phyloP scores from a whole-genome alignment of 1,284 basidiomycete species.

The Mycena sp. region DNA sequence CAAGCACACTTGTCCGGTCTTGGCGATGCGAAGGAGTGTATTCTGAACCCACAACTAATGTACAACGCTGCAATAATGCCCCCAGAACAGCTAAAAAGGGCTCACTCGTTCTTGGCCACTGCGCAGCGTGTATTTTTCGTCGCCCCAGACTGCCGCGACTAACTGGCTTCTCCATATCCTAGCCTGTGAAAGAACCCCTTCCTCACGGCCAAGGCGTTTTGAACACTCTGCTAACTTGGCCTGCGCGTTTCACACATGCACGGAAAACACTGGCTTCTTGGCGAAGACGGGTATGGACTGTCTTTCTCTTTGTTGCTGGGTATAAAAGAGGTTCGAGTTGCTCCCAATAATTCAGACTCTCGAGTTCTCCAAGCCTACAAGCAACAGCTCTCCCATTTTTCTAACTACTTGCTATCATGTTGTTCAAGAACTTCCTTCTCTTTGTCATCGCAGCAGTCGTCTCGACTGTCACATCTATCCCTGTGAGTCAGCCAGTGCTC shows the following conservation, averaged over 20 bases:
- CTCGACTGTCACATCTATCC: slow-evolving; percentile 14
- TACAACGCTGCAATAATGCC: not conserved
- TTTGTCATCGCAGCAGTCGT: slow-evolving; percentile 17
- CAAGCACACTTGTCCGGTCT: not conserved
- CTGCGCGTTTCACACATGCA: not conserved
- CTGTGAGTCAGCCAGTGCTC: not conserved
- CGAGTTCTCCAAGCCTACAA: not conserved
- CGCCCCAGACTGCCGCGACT: not conserved
- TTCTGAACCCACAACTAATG: not conserved
- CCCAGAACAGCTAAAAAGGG: not conserved
- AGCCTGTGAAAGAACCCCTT: not conserved
- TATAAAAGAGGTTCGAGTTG: slow-evolving; percentile 1
- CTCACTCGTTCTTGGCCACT: slow-evolving; percentile 13
- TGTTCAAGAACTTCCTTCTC: slow-evolving; percentile 20
- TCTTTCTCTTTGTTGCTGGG: not conserved
- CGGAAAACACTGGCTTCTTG: not conserved
- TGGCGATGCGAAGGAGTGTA: not conserved
- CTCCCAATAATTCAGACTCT: not conserved
- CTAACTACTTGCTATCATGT: slow-evolving; percentile 4
- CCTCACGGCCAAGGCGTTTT: slow-evolving; percentile 1
- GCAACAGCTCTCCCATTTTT: not conserved
- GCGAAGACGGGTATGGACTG: slow-evolving; percentile 12
- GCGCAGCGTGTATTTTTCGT: slow-evolving; percentile 18
- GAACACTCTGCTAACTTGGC: not conserved
- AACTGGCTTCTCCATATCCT: not conserved